Percentiles rank a stretch among this genome's conserved stretches.
Conservation (phyloP, 2,329 filamentous ascomycete genomes). For the Curvularia verruculosa region DNA sequence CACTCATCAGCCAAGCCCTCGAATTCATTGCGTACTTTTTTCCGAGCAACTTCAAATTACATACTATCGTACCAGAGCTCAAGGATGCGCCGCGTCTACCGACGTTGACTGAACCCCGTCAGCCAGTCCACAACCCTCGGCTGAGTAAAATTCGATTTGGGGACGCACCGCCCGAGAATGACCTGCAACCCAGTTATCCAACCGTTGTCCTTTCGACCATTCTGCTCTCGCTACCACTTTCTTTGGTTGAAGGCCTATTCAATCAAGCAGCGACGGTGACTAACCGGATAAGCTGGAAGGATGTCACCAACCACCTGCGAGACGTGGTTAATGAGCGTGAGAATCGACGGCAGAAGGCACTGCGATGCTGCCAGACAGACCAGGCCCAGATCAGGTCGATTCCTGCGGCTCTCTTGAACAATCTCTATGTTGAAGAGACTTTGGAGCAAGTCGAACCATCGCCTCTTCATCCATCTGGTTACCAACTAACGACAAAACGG, state of each 20-base stretch:
- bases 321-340: constrained; percentile 54
- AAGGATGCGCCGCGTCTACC: constrained; percentile 58
- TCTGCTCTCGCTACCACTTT: constrained; percentile 72
- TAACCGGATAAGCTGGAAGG: constrained; percentile 49
- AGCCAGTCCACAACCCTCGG: constrained; percentile 56
- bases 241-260: constrained; percentile 68
- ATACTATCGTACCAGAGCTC: constrained; percentile 56
- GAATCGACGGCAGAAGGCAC: constrained; percentile 43
- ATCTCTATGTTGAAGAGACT: constrained; percentile 39
- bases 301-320: constrained; percentile 50
- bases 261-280: constrained; percentile 63
- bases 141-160: constrained; percentile 73
- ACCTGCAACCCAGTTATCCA: constrained; percentile 46
- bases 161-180: constrained; percentile 61
- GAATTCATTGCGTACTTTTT: constrained; percentile 67
- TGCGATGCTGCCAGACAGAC: constrained; percentile 33
- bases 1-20: constrained; percentile 62
- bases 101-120: constrained; percentile 41
- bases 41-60: constrained; percentile 65
- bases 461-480: constrained; percentile 46
- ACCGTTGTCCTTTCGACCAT: constrained; percentile 67
- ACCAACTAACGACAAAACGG: constrained; percentile 35
- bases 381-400: constrained; percentile 24
- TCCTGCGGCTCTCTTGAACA: constrained; percentile 32
- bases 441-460: constrained; percentile 49